Conservation (phyloP, 768 basidiomycete species). For the Mycena galericulata region DNA sequence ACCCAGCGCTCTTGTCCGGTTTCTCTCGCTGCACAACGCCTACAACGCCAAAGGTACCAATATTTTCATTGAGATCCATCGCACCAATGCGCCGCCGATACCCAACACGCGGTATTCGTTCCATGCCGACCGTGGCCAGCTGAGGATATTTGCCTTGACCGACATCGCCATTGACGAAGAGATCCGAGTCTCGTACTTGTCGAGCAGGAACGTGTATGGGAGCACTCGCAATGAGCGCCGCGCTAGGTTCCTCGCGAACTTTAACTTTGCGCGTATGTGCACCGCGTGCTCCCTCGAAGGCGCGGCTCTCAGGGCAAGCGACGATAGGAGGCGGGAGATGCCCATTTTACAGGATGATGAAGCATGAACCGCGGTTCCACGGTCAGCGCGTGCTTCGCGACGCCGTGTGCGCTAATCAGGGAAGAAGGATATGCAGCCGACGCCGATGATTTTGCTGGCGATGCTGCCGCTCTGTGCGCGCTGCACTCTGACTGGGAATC, state of each 20-base stretch:
- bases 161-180: slow-evolving; percentile 37
- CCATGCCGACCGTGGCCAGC: slow-evolving; percentile 22
- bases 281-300: slow-evolving; percentile 27
- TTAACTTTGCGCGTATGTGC: slow-evolving; percentile 35
- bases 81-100: slow-evolving; percentile 24
- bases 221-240: slow-evolving; percentile 33
- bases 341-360: slow-evolving; percentile 21
- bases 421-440: slow-evolving; percentile 38
- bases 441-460: slow-evolving; percentile 36
- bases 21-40: slow-evolving; percentile 1
- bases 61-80: slow-evolving; percentile 22
- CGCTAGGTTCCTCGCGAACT: slow-evolving; percentile 13
- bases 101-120: slow-evolving; percentile 42
- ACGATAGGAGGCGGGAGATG: slow-evolving; percentile 33
- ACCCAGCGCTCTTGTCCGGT: neutral
- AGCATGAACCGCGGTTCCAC: slow-evolving; percentile 11
- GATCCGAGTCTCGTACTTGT: slow-evolving; percentile 38
- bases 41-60: neutral
- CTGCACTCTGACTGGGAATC: slow-evolving; percentile 40
- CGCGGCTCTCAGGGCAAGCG: slow-evolving; percentile 26
- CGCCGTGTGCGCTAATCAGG: neutral
- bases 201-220: slow-evolving; percentile 35
- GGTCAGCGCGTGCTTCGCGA: slow-evolving; percentile 13
- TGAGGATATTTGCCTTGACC: slow-evolving; percentile 35
- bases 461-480: slow-evolving; percentile 37